Evolutionary conservation across 768 basidiomycete species (phyloP).

Genomic region (Suillus subalutaceus): DNA sequence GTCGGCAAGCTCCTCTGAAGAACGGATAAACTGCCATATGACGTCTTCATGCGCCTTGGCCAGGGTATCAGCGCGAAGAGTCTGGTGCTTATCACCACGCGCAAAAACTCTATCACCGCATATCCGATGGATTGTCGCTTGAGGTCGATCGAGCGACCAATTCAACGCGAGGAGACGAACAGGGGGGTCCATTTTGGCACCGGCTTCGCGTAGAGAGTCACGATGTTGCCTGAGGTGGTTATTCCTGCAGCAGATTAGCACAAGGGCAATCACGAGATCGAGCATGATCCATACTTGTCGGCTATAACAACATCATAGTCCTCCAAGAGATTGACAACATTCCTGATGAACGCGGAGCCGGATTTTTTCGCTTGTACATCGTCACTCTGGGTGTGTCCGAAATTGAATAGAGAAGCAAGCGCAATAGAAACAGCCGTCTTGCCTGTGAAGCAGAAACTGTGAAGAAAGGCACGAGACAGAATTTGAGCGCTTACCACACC

Average conservation of each 20-base stretch:
- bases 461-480: not conserved
- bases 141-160: not conserved
- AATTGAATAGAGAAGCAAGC: constrained; percentile 76
- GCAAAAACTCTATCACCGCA: constrained; percentile 73
- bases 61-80: constrained; percentile 60
- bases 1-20: constrained; percentile 61
- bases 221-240: constrained; percentile 89
- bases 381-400: constrained; percentile 93
- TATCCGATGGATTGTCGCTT: constrained; percentile 60
- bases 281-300: constrained; percentile 66
- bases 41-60: constrained; percentile 72
- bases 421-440: constrained; percentile 88
- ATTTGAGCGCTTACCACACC: constrained; percentile 68
- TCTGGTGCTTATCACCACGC: constrained; percentile 88
- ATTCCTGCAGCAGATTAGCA: constrained; percentile 54
- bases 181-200: constrained; percentile 42
- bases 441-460: constrained; percentile 46
- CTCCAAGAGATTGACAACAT: constrained; percentile 38
- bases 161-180: constrained; percentile 1
- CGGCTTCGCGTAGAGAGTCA: constrained; percentile 61
- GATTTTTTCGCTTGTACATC: constrained; percentile 80
- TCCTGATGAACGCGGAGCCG: constrained; percentile 62
- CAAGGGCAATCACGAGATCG: not conserved
- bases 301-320: constrained; percentile 83
- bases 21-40: constrained; percentile 77